Conservation (phyloP, 805 yeast species). For the Yarrowia yakushimensis region DNA sequence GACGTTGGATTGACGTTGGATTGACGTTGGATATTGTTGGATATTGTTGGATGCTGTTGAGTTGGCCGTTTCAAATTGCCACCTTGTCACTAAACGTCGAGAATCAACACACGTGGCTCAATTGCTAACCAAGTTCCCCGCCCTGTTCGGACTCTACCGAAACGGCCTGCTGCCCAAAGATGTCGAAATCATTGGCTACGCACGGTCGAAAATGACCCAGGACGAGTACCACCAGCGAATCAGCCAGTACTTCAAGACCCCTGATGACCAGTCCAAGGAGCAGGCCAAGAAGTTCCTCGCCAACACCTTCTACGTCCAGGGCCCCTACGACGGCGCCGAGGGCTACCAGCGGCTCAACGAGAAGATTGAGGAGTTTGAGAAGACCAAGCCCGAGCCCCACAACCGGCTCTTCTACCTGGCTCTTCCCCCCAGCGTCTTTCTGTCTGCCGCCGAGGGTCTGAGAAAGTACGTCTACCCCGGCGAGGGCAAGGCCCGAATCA, state of each 20-base stretch:
- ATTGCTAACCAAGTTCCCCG: conserved; percentile 38
- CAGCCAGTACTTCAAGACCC: conserved; percentile 55
- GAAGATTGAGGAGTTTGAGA: conserved; percentile 60
- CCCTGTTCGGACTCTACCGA: conserved; percentile 46
- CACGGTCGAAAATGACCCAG: conserved; percentile 69
- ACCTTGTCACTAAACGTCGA: too few relatives aligned
- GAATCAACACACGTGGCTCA: too few relatives aligned
- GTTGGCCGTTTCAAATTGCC: too few relatives aligned
- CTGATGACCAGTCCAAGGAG: conserved; percentile 43
- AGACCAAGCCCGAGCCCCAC: conserved; percentile 45
- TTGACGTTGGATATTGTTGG: too few relatives aligned
- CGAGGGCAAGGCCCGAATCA: conserved; percentile 69
- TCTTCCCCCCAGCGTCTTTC: conserved; percentile 89
- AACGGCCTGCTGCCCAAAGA: conserved; percentile 72
- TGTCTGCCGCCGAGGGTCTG: conserved; percentile 68
- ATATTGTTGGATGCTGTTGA: neutral
- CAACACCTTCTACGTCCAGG: conserved; percentile 65
- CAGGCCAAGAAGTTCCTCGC: conserved; percentile 58
- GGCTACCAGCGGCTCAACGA: conserved; percentile 62
- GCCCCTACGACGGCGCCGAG: conserved; percentile 74
- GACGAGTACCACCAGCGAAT: conserved; percentile 69
- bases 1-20: too few relatives aligned
- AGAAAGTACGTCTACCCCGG: conserved; percentile 65
- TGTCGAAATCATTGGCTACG: conserved; percentile 83
- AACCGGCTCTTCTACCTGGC: conserved; percentile 91